A percentile compares a stretch with the other conserved stretches of the same genome.
Conservation (phyloP, 75 land plant species). For the Larix kaempferi region DNA sequence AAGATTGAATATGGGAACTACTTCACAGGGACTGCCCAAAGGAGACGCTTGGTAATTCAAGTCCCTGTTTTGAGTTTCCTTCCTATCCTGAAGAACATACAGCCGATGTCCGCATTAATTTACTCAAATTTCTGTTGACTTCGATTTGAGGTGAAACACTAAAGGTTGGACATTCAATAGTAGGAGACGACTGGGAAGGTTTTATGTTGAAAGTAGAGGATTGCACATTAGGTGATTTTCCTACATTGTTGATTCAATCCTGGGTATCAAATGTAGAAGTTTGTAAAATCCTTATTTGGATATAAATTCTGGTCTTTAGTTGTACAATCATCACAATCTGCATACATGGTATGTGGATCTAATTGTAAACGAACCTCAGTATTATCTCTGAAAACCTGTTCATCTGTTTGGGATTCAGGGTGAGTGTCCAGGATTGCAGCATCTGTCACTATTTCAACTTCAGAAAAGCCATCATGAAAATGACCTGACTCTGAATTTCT, state of each 20-base stretch:
- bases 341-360: too few relatives aligned
- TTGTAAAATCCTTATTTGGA: background rate
- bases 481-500: background rate
- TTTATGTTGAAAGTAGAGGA: constrained; percentile 22
- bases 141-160: constrained; percentile 39
- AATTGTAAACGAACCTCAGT: too few relatives aligned
- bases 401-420: background rate
- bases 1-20: background rate
- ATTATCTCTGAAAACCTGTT: background rate
- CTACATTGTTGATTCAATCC: background rate
- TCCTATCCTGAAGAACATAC: constrained; percentile 13
- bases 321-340: too few relatives aligned
- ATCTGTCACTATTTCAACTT: background rate
- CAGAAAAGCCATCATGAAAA: background rate
- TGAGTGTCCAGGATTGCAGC: background rate
- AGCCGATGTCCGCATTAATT: constrained; percentile 26
- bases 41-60: constrained; percentile 11
- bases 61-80: background rate
- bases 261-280: background rate
- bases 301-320: background rate
- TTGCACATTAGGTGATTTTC: background rate
- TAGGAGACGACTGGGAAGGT: constrained; percentile 21
- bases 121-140: constrained; percentile 39
- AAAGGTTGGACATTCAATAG: constrained; percentile 32
- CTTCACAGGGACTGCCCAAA: constrained; percentile 14